Percentiles rank a stretch among this genome's conserved stretches.
Conservation (phyloP, 805 yeast genomes). For the Yarrowia sp. region DNA sequence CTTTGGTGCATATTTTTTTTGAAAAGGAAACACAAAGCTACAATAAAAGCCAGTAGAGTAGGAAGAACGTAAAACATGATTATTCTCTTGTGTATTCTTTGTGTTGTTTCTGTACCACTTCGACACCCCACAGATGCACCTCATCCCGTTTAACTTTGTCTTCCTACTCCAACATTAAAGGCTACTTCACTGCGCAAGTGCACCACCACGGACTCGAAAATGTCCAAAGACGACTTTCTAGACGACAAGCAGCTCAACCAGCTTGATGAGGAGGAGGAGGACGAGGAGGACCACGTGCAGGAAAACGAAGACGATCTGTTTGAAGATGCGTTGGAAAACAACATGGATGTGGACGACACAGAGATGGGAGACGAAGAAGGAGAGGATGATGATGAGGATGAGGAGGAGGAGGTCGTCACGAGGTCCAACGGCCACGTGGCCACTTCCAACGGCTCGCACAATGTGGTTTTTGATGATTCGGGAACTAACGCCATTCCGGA, state of each 20-base stretch:
- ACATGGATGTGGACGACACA: slow-evolving; percentile 34
- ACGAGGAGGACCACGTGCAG: slow-evolving; percentile 33
- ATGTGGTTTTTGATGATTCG: slow-evolving; percentile 29
- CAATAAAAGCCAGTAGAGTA: no score
- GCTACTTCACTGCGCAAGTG: neutral
- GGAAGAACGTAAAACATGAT: no score
- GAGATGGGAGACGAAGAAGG: slow-evolving; percentile 36
- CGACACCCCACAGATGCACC: neutral
- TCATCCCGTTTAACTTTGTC: neutral
- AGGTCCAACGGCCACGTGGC: slow-evolving; percentile 29
- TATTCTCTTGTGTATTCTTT: no score
- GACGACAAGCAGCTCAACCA: slow-evolving; percentile 25
- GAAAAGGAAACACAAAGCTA: no score
- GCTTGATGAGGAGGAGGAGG: slow-evolving; percentile 29
- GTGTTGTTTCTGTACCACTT: neutral
- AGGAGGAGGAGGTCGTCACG: slow-evolving; percentile 35
- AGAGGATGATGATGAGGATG: slow-evolving; percentile 35
- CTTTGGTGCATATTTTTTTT: no score
- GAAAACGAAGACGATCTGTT: slow-evolving; percentile 38
- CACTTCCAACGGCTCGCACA: slow-evolving; percentile 28
- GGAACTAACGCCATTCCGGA: slow-evolving; percentile 31
- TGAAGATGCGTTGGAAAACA: slow-evolving; percentile 39
- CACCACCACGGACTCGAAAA: neutral
- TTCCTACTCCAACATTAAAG: neutral
- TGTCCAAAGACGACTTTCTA: slow-evolving; percentile 22